Conservation (phyloP, 805 yeast genomes). For the Pichia nanzhaoensis region DNA sequence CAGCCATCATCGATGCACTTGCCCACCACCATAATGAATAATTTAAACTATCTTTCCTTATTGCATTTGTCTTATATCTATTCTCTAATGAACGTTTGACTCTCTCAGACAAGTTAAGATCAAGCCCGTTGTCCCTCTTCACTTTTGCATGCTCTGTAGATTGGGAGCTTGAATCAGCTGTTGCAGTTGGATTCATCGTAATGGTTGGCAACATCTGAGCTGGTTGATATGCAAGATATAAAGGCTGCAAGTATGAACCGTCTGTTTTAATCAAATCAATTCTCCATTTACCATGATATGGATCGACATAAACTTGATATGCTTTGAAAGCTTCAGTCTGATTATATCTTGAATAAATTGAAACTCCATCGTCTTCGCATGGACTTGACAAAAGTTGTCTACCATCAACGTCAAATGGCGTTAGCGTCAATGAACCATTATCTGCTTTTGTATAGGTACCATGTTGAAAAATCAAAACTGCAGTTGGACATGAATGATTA, state of each 20-base stretch:
- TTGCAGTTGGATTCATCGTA: slow-evolving; percentile 78
- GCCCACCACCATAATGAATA: slow-evolving; percentile 52
- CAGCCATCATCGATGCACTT: slow-evolving; percentile 35
- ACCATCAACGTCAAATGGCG: slow-evolving; percentile 83
- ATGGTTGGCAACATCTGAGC: slow-evolving; percentile 93
- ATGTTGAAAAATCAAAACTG: slow-evolving; percentile 80
- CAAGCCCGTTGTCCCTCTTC: slow-evolving; percentile 18
- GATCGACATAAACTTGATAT: slow-evolving; percentile 57
- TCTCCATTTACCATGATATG: slow-evolving; percentile 77
- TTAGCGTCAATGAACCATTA: slow-evolving; percentile 63
- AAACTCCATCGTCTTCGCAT: slow-evolving; percentile 56
- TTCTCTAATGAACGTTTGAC: slow-evolving; percentile 75
- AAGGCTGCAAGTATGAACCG: slow-evolving; percentile 77
- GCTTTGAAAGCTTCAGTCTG: slow-evolving; percentile 56
- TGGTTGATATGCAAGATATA: slow-evolving; percentile 88
- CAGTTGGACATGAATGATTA: slow-evolving; percentile 78
- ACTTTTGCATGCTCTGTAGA: not conserved
- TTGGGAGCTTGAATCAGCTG: slow-evolving; percentile 8
- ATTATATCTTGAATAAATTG: slow-evolving; percentile 64
- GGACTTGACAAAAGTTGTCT: slow-evolving; percentile 88
- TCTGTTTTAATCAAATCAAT: slow-evolving; percentile 70
- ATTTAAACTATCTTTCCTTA: slow-evolving; percentile 33
- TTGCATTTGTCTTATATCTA: slow-evolving; percentile 71
- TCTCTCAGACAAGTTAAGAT: slow-evolving; percentile 30
- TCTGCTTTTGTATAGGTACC: slow-evolving; percentile 61